Percentiles rank a stretch among this genome's conserved stretches.
These are phyloP conservation scores for Trichoderma sp. DNA, from an alignment of 2,329 filamentous ascomycete genomes.

Conservation along the genomic window DNA sequence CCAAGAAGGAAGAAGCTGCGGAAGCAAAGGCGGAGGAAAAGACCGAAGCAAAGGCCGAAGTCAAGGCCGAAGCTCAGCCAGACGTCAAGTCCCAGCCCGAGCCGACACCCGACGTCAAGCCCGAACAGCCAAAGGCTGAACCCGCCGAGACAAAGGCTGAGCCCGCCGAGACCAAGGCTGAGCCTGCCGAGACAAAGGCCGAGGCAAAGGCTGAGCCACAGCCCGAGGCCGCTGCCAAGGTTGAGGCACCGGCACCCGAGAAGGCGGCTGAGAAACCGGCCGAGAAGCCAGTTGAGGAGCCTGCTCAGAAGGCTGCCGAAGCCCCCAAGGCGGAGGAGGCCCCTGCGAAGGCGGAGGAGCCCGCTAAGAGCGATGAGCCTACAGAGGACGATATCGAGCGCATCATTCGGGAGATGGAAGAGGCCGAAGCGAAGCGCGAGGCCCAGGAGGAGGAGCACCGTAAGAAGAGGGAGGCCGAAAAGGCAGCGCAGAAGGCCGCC, in stretches of 20 bases:
- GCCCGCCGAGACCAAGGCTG: background rate
- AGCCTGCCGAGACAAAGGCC: conserved; percentile 1
- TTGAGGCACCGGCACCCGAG: conserved; percentile 6
- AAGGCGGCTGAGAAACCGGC: too few relatives aligned
- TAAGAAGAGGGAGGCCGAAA: conserved; percentile 52
- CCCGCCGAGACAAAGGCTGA: conserved; percentile 11
- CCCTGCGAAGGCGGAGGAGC: conserved; percentile 36
- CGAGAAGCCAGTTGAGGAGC: too few relatives aligned
- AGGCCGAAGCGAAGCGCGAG: conserved; percentile 55
- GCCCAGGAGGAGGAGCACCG: conserved; percentile 50
- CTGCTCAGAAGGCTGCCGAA: conserved; percentile 26
- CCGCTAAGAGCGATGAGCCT: conserved; percentile 37
- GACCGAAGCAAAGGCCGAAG: conserved; percentile 35
- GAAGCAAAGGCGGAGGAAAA: conserved; percentile 35
- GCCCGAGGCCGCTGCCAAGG: conserved; percentile 10
- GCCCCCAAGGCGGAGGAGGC: conserved; percentile 37
- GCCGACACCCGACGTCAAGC: conserved; percentile 7
- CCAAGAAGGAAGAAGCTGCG: conserved; percentile 33
- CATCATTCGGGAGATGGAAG: conserved; percentile 65
- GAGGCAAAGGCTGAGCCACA: conserved; percentile 22
- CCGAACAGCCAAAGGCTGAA: background rate
- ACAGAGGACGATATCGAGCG: conserved; percentile 62
- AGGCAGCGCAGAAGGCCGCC: conserved; percentile 52
- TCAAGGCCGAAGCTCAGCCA: conserved; percentile 27
- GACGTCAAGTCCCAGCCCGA: conserved; percentile 3